Conservation (phyloP, 164 flowering plant species). For the Taxillus chinensis region DNA sequence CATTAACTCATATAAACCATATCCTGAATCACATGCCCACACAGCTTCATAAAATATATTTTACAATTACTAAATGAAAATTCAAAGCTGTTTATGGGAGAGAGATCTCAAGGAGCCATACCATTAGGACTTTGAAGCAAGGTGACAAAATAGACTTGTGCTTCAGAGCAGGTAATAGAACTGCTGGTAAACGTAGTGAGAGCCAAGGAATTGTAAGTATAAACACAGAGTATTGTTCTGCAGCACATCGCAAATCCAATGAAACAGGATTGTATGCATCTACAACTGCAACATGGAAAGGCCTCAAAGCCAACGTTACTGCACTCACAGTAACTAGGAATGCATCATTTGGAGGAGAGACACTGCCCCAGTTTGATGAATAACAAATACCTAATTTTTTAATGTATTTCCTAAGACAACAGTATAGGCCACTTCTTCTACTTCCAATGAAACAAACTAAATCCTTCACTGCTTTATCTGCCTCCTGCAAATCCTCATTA, state of each 20-base stretch:
- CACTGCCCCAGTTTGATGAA: conserved; percentile 14
- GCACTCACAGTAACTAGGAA: conserved; percentile 82
- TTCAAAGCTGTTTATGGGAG: not conserved
- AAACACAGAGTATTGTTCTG: conserved; percentile 41
- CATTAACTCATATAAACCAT: too few species aligned
- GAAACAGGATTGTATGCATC: conserved; percentile 15
- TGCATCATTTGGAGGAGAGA: conserved; percentile 37
- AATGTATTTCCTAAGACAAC: conserved; percentile 53
- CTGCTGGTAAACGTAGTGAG: conserved; percentile 56
- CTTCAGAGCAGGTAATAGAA: conserved; percentile 75
- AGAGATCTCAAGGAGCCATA: conserved; percentile 22
- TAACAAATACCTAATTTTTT: conserved; percentile 25
- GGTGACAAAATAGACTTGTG: conserved; percentile 61
- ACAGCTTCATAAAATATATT: too few species aligned
- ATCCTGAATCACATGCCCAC: too few species aligned
- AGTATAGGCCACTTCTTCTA: conserved; percentile 45
- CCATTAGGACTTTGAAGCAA: conserved; percentile 67
- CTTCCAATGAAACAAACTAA: conserved; percentile 44
- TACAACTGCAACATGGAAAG: conserved; percentile 40
- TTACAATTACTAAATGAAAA: not conserved
- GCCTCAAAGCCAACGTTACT: conserved; percentile 70
- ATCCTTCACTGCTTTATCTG: conserved; percentile 40
- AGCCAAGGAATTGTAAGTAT: conserved; percentile 83
- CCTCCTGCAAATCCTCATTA: conserved; percentile 25
- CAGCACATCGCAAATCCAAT: conserved; percentile 30